Conservation (phyloP, 1,284 basidiomycete species). For the Agroathelia rolfsii region DNA sequence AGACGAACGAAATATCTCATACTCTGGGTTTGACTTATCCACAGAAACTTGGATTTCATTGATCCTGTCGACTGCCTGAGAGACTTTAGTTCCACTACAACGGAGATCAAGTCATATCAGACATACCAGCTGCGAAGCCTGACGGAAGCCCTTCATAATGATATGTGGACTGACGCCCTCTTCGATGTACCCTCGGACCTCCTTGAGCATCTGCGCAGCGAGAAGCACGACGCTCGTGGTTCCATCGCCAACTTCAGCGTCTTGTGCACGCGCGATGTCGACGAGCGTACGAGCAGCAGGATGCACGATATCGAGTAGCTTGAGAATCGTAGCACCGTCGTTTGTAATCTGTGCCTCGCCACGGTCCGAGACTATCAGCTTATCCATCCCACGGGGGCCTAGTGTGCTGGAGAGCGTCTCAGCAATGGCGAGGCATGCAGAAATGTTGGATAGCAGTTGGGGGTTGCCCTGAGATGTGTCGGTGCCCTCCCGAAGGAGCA, state of each 20-base stretch:
- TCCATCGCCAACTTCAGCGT: conserved; percentile 97
- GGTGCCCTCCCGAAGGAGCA: conserved; percentile 91
- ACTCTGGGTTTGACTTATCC: conserved; percentile 87
- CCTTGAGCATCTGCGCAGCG: conserved; percentile 92
- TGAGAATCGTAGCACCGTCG: conserved; percentile 96
- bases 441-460: conserved; percentile 93
- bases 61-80: conserved; percentile 77
- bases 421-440: conserved; percentile 86
- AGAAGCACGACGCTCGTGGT: conserved; percentile 94
- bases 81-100: too few species aligned
- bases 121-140: conserved; percentile 79
- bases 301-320: conserved; percentile 95
- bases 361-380: conserved; percentile 85
- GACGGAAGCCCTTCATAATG: conserved; percentile 93
- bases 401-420: conserved; percentile 89
- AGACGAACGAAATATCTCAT: conserved; percentile 33
- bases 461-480: conserved; percentile 93
- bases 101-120: conserved; percentile 11
- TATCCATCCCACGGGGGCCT: conserved; percentile 99
- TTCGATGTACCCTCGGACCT: conserved; percentile 87
- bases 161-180: conserved; percentile 97
- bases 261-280: conserved; percentile 96
- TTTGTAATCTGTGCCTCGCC: conserved; percentile 97
- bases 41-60: conserved; percentile 86
- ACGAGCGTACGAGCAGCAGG: conserved; percentile 94